Evolutionary conservation across 768 basidiomycete species (phyloP).

Genomic region (Guyanaporus albipodus): DNA sequence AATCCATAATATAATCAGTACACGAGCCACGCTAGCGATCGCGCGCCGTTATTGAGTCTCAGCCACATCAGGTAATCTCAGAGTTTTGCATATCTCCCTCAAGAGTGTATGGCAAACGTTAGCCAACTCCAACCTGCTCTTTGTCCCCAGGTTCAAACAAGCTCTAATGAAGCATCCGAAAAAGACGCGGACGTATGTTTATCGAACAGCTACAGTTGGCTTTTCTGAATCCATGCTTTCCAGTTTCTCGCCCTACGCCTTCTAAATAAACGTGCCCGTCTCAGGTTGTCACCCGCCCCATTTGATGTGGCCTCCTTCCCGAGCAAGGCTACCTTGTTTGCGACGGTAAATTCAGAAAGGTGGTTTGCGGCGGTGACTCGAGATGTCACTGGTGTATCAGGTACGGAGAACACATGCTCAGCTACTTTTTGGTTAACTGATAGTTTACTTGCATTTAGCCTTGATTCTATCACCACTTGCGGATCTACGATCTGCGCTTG

Average conservation of each 20-base stretch:
- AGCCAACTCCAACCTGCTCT: conserved; percentile 30
- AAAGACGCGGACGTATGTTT: conserved; percentile 31
- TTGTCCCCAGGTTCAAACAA: conserved; percentile 22
- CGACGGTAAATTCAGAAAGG: conserved; percentile 53
- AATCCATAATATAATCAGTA: too few relatives aligned
- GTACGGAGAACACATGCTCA: conserved; percentile 28
- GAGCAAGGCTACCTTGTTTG: conserved; percentile 51
- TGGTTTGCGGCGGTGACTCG: conserved; percentile 67
- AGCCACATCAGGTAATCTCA: too few relatives aligned
- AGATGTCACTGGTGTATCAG: conserved; percentile 31
- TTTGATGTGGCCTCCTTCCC: conserved; percentile 40
- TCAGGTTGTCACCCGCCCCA: conserved; percentile 53
- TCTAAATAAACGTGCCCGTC: conserved; percentile 59
- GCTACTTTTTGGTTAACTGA: background rate
- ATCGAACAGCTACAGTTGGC: background rate
- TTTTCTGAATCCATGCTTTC: conserved; percentile 4
- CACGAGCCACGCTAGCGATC: too few relatives aligned
- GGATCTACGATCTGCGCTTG: conserved; percentile 55
- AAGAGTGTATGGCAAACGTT: conserved; percentile 25
- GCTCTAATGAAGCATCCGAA: conserved; percentile 23
- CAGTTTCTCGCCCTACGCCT: conserved; percentile 40
- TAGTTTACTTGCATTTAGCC: conserved; percentile 34
- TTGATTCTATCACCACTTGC: conserved; percentile 58
- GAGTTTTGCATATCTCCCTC: background rate
- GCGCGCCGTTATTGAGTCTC: too few relatives aligned